Conservation (phyloP, 2,329 filamentous ascomycete species). For the Orbilia javanica region DNA sequence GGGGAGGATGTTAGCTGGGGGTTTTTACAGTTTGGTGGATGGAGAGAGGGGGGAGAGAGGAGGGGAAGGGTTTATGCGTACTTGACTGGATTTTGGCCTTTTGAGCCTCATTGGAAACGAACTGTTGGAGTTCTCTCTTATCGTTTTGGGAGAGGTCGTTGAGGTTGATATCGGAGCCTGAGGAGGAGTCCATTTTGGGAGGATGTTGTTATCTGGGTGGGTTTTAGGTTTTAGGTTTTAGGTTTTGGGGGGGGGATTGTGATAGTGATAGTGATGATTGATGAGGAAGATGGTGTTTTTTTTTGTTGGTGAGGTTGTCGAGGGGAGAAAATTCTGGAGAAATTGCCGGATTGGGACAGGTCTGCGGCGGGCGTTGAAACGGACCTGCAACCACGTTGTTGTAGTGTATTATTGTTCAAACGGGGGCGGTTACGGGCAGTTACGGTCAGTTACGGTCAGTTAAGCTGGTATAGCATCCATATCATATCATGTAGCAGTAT, state of each 20-base stretch:
- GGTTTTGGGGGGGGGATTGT: not conserved
- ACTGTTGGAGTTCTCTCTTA: conserved; percentile 87
- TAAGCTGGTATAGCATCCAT: no score
- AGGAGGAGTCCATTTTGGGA: conserved; percentile 63
- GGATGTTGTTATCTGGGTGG: not conserved
- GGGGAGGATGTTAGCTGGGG: not conserved
- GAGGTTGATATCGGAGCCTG: conserved; percentile 70
- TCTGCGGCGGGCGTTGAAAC: conserved; percentile 41
- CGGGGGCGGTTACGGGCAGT: no score
- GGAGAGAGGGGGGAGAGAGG: not conserved
- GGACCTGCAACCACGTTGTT: no score
- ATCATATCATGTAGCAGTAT: no score
- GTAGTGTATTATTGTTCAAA: no score
- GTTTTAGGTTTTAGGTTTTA: not conserved
- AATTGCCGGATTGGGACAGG: conserved; percentile 38
- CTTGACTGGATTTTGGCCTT: conserved; percentile 73
- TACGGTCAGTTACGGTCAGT: not conserved
- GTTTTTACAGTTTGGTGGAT: not conserved
- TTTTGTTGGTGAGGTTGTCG: not conserved
- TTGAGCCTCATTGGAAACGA: conserved; percentile 85
- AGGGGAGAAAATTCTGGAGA: conserved; percentile 21
- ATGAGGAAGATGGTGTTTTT: no score
- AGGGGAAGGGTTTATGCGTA: conserved; percentile 69
- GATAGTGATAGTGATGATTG: not conserved
- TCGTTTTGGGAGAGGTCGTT: conserved; percentile 82